Evolutionary conservation across 768 basidiomycete genomes (phyloP), one percentile per base, ranked within the genome.

Genomic region (Trichaptum fuscoviolaceum): DNA sequence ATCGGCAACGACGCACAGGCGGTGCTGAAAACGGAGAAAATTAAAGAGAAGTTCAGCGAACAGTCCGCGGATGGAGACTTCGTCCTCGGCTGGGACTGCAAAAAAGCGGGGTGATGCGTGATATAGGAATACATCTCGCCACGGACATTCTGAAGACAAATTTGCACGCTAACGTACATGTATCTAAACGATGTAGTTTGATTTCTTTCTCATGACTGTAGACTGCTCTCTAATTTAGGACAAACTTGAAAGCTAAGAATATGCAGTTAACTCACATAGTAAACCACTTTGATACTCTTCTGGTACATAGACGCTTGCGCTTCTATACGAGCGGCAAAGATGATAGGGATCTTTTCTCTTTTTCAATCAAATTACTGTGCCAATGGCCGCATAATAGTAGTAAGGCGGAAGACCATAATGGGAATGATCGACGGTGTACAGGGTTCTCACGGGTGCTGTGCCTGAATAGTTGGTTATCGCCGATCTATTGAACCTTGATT

Each of bases 21-120:
- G 7, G 68, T 65, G 65, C 25, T 64, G 59, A 62, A 62, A 23
- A 64, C 58, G 52, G 26, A 57, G 52, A 34, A 61, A 58, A 24
- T 30, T n/a, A 36, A 66, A 18, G 24, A 58, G n/a, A 26, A 52
- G 42, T 20, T 12, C 12, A 52, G 42, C 20, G 10, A 52, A 12
- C 42, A 52, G 42, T 52, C 67, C 27, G 69, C 64, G 18, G 71
- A 71, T 30, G 77, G 77, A 15, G 79, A 79, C 42, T 88, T 87
- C 68, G 84, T 90, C n/a, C 79, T 83, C 63, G 89, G 89, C 57
- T 92, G 90, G 89, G 91, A 92, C 71, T 93, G 91, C 71, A 90
- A 72, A 83, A 52, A 12, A 15, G 42, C 42, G 20, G 20, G 42
- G 42, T 12, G 42, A 15, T 17, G 30, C 1, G 30, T 18, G 30